A percentile compares a stretch with the other conserved stretches of the same genome.
phyloP scores from a whole-genome alignment of 306 rosid genomes.

The Oemleria cerasiformis region DNA sequence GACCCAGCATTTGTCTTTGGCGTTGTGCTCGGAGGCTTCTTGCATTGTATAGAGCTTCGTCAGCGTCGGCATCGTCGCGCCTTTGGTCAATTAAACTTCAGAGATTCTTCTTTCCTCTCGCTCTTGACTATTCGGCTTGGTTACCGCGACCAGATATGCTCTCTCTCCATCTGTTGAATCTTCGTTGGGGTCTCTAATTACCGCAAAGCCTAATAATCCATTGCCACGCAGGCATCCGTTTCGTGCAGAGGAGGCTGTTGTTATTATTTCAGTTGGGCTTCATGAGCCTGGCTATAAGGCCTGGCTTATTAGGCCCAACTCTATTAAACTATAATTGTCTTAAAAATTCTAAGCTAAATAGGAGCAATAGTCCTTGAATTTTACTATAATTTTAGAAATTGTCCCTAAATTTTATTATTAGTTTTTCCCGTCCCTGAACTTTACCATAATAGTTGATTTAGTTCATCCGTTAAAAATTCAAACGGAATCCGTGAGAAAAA shows the following conservation, averaged over 20 bases:
- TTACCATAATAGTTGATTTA: no score
- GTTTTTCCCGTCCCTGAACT: no score
- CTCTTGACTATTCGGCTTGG: not conserved
- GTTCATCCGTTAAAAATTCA: no score
- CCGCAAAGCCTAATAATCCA: not conserved
- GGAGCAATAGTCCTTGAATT: no score
- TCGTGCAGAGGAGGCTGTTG: not conserved
- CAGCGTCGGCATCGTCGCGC: slow-evolving; percentile 56
- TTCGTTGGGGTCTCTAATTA: not conserved
- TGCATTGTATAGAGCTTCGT: slow-evolving; percentile 51
- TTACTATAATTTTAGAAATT: no score
- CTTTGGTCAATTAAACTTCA: not conserved
- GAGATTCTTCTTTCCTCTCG: not conserved
- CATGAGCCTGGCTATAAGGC: no score
- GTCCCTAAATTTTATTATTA: no score
- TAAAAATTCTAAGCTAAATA: no score
- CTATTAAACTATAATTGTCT: no score
- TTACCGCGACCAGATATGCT: not conserved
- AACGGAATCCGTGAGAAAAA: no score
- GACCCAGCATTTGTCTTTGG: slow-evolving; percentile 85
- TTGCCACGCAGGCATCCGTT: not conserved
- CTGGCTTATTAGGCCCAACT: no score
- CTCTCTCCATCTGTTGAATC: slow-evolving; percentile 5
- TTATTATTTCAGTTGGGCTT: not conserved
- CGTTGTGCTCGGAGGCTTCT: slow-evolving; percentile 63